Conservation (phyloP, 805 yeast species). For the Aciculoconidium aculeatum region DNA sequence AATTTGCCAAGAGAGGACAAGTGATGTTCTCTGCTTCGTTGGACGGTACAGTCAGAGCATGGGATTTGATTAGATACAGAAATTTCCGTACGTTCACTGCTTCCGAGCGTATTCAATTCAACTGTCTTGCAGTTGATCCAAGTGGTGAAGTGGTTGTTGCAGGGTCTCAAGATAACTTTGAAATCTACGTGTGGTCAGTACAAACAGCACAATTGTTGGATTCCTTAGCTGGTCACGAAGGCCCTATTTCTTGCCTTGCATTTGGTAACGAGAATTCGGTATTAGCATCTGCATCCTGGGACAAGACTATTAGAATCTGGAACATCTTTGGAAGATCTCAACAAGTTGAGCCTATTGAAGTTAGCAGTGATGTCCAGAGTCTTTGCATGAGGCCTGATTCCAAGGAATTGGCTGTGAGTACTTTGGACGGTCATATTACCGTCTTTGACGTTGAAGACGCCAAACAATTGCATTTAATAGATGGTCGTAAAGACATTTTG, state of each 20-base stretch:
- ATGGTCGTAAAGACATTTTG: conserved; percentile 79
- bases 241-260: conserved; percentile 83
- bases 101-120: conserved; percentile 80
- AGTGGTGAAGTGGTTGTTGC: conserved; percentile 97
- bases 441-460: conserved; percentile 82
- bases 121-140: conserved; percentile 89
- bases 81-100: conserved; percentile 95
- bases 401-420: conserved; percentile 81
- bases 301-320: conserved; percentile 91
- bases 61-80: conserved; percentile 90
- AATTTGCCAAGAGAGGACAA: conserved; percentile 84
- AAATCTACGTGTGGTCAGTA: conserved; percentile 94
- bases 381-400: conserved; percentile 88
- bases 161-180: conserved; percentile 84
- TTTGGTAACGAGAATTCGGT: conserved; percentile 75
- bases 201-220: conserved; percentile 92
- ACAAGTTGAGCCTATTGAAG: conserved; percentile 84
- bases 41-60: conserved; percentile 96
- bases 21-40: conserved; percentile 86
- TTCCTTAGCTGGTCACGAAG: conserved; percentile 87
- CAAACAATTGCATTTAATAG: conserved; percentile 75
- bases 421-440: conserved; percentile 81
- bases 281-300: conserved; percentile 94
- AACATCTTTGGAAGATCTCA: conserved; percentile 82
- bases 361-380: conserved; percentile 76